phyloP scores from a whole-genome alignment of 2,329 filamentous ascomycete genomes.

The Aspergillus brasiliensis region DNA sequence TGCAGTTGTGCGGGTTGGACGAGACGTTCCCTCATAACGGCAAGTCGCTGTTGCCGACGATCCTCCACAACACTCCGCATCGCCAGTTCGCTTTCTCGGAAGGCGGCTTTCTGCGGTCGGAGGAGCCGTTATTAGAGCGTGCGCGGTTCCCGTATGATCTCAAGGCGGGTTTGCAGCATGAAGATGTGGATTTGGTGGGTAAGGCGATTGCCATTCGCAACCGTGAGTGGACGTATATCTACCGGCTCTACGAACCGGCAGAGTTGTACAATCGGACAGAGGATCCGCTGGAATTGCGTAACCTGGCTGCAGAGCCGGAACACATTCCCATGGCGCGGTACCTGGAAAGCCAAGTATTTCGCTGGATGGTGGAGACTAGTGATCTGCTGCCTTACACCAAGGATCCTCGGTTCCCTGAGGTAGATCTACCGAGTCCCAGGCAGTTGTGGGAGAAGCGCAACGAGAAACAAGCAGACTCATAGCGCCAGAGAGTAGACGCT shows the following conservation, averaged over 20 bases:
- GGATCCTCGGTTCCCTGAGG: neutral
- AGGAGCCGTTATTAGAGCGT: slow-evolving; percentile 51
- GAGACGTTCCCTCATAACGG: slow-evolving; percentile 10
- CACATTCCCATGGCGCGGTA: neutral
- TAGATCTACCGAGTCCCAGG: neutral
- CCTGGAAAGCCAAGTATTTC: neutral
- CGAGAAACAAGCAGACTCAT: too few relatives aligned
- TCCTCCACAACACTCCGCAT: too few relatives aligned
- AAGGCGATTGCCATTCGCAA: slow-evolving; percentile 39
- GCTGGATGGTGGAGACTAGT: neutral
- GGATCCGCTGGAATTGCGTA: slow-evolving; percentile 31
- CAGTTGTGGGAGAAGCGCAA: neutral
- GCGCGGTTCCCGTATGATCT: slow-evolving; percentile 51
- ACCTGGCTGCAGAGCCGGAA: slow-evolving; percentile 32
- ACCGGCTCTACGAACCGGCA: slow-evolving; percentile 48
- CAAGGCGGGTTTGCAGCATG: slow-evolving; percentile 50
- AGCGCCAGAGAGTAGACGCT: too few relatives aligned
- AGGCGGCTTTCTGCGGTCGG: slow-evolving; percentile 47
- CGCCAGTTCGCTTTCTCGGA: slow-evolving; percentile 50
- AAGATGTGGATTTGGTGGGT: slow-evolving; percentile 47
- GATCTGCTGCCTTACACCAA: neutral
- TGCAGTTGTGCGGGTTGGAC: slow-evolving; percentile 41
- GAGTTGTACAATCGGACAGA: slow-evolving; percentile 47
- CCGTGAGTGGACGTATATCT: slow-evolving; percentile 46
- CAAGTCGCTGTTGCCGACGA: slow-evolving; percentile 46